phyloP scores from a whole-genome alignment of 768 basidiomycete genomes.

The Gymnopilus dilepis region DNA sequence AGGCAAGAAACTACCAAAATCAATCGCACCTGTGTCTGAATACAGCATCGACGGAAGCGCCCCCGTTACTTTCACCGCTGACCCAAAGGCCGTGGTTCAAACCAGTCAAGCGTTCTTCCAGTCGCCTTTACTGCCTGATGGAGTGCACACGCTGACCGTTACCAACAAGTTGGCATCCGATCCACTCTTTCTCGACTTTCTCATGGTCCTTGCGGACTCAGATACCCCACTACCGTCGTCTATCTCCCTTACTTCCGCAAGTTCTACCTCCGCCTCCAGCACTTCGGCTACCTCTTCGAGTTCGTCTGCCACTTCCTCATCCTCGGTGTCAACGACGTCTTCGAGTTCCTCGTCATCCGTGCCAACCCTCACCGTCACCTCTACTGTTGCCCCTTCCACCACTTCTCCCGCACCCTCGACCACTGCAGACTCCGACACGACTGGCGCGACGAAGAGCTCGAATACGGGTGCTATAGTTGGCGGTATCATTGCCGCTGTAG shows the following conservation, averaged over 20 bases:
- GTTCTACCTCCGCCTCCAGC: not conserved
- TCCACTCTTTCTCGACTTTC: constrained; percentile 30
- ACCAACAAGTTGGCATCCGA: constrained; percentile 19
- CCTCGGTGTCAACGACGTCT: not conserved
- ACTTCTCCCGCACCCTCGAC: not conserved
- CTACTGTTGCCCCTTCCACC: not conserved
- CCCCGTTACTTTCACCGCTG: constrained; percentile 17
- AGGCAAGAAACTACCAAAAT: not conserved
- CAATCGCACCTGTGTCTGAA: constrained; percentile 18
- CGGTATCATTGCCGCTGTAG: constrained; percentile 11
- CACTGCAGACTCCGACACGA: constrained; percentile 6
- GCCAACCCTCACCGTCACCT: not conserved
- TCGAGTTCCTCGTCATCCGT: not conserved
- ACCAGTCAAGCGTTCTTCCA: constrained; percentile 30
- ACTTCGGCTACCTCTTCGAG: not conserved
- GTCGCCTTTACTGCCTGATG: constrained; percentile 24
- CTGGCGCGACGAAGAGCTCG: constrained; percentile 13
- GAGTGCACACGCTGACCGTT: constrained; percentile 29
- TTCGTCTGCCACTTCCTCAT: not conserved
- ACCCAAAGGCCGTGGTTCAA: not conserved
- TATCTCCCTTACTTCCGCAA: not conserved
- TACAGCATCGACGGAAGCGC: constrained; percentile 29
- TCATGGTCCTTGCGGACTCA: constrained; percentile 22
- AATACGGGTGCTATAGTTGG: constrained; percentile 11
- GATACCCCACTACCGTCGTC: constrained; percentile 1